Evolutionary conservation across 179 eudicot genomes (phyloP), one percentile per base, ranked within the genome.

Genomic region (Nepenthes alata): DNA sequence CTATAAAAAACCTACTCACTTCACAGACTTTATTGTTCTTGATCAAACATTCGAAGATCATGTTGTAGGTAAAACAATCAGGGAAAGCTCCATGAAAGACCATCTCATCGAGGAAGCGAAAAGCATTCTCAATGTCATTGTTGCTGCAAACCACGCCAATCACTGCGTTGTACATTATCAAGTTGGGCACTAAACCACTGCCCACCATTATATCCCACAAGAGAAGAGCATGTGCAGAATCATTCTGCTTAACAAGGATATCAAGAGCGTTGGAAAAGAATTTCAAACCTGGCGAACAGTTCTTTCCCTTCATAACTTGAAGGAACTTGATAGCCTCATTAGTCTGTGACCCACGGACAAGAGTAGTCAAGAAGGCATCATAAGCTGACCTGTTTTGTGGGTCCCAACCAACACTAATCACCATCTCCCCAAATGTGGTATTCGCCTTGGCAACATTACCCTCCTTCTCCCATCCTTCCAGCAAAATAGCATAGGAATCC

Each of bases 351-450:
- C 81, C 87, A 25, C 74, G 64, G 15, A 90, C 63, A 55, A 90
- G 85, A 14, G 89, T 87, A 6, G 70, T 81, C 79, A 90, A 74
- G 60, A 90, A 83, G 5, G 93, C 87, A 63, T 79, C 89, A 54
- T 85, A 82, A 62, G 89, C 93, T 7, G 81, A 48, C 79, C 71
- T 80, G 51, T 90, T 67, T 66, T 83, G 67, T 10, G 77, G 75
- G 67, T 80, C 76, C 93, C 91, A 90, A 6, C 97, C 97, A 11
- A 87, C 75, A 13, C 85, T 77, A 77, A 87, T 74, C 75, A 87
- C 93, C 97, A 90, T 81, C 78, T 90, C 97, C 36, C 95, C 95
- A 45, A 90, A 90, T 3, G 82, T 81, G 3, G 65, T 78, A 73
- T 79, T 87, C 3, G 95, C 91, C 81, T 75, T 83, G 5, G 71